Conservation (phyloP, 2,329 filamentous ascomycete genomes). For the Diaporthe velutina region DNA sequence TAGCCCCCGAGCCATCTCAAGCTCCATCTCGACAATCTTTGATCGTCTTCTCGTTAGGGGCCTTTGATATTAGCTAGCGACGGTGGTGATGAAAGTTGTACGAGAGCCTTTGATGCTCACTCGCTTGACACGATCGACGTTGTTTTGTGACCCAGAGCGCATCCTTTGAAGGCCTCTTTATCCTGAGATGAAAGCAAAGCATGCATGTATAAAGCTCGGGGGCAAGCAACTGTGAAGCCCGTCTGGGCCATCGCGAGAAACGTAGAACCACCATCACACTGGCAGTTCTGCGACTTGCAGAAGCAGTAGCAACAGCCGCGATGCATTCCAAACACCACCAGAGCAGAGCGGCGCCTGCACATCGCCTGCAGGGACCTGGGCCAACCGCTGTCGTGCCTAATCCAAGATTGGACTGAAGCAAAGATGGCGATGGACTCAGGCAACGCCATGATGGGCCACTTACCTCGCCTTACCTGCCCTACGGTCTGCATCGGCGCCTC, state of each 20-base stretch:
- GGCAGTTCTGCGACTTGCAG: constrained; percentile 30
- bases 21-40: constrained; percentile 26
- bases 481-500: constrained; percentile 18
- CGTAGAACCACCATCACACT: constrained; percentile 47
- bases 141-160: constrained; percentile 14
- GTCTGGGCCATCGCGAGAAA: constrained; percentile 54
- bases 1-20: constrained; percentile 12
- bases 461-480: constrained; percentile 20
- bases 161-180: constrained; percentile 39
- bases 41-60: constrained; percentile 21
- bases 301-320: neutral
- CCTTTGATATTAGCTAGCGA: constrained; percentile 28
- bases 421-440: constrained; percentile 18
- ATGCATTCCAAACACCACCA: constrained; percentile 27
- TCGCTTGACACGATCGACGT: constrained; percentile 25
- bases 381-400: constrained; percentile 7
- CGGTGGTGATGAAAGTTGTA: constrained; percentile 11
- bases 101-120: constrained; percentile 25
- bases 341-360: constrained; percentile 15
- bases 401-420: constrained; percentile 19
- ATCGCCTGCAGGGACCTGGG: constrained; percentile 18
- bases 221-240: constrained; percentile 46
- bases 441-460: constrained; percentile 25
- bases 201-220: constrained; percentile 39
- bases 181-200: constrained; percentile 37